phyloP scores from a whole-genome alignment of 805 yeast species.

The Dipodascus albidus region DNA sequence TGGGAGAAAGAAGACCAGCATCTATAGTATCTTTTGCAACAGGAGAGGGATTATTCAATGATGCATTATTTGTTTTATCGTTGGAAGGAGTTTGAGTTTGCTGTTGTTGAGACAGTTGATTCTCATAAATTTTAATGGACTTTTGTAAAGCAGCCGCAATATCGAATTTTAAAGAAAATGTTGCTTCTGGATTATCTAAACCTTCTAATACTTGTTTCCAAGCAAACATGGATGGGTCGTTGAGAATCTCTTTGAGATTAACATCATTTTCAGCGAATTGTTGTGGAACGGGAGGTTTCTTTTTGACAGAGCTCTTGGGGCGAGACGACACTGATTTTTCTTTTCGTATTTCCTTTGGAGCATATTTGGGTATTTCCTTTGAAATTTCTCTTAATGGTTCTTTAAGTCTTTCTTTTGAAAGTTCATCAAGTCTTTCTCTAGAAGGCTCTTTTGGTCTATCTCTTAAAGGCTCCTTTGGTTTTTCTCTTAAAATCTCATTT shows the following conservation, averaged over 20 bases:
- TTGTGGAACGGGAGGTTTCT: neutral
- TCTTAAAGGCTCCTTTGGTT: too few species aligned
- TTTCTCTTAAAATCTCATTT: too few species aligned
- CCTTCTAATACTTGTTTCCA: neutral
- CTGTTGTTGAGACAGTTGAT: neutral
- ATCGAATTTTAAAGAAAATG: neutral
- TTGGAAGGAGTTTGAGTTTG: neutral
- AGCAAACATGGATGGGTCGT: neutral
- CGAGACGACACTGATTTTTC: neutral
- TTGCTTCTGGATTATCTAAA: conserved; percentile 1
- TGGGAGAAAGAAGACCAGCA: neutral
- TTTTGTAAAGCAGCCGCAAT: neutral
- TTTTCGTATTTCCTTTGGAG: neutral
- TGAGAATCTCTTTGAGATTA: neutral
- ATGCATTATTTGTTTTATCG: neutral
- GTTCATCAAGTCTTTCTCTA: too few species aligned
- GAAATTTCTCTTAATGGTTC: too few species aligned
- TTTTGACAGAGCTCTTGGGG: neutral
- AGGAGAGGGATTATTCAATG: too few species aligned
- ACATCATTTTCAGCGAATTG: neutral
- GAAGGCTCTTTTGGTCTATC: too few species aligned
- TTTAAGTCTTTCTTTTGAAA: too few species aligned
- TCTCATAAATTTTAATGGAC: neutral
- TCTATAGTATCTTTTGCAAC: too few species aligned
- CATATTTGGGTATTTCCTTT: too few species aligned